A percentile compares a stretch with the other conserved stretches of the same genome.
phyloP scores from a whole-genome alignment of 2,329 filamentous ascomycete species.

The Sporothrix luriei region DNA sequence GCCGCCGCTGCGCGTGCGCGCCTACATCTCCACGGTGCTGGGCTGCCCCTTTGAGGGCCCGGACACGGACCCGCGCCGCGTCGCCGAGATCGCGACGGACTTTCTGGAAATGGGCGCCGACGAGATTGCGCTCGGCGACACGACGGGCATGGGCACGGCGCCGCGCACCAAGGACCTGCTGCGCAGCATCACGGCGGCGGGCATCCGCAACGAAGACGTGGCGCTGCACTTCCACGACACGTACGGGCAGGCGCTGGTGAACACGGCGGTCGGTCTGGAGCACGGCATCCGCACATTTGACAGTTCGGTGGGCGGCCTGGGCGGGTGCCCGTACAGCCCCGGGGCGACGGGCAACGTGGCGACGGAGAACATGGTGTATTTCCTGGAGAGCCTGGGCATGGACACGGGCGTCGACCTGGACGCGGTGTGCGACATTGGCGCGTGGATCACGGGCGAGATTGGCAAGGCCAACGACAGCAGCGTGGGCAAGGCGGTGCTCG shows the following conservation, averaged over 20 bases:
- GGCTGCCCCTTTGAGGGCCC: slow-evolving; percentile 76
- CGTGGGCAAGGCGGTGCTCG: slow-evolving; percentile 64
- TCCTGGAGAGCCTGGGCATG: slow-evolving; percentile 72
- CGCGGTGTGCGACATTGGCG: slow-evolving; percentile 66
- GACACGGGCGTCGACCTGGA: slow-evolving; percentile 72
- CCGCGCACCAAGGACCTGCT: slow-evolving; percentile 67
- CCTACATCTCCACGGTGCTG: slow-evolving; percentile 78
- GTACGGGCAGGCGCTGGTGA: slow-evolving; percentile 82
- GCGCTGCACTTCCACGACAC: slow-evolving; percentile 90
- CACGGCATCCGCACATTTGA: slow-evolving; percentile 80
- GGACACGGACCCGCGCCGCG: slow-evolving; percentile 63
- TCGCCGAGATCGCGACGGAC: slow-evolving; percentile 67
- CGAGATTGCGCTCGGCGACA: slow-evolving; percentile 88
- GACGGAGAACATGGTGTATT: slow-evolving; percentile 82
- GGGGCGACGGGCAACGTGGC: slow-evolving; percentile 85
- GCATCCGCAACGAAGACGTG: slow-evolving; percentile 68
- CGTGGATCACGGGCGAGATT: slow-evolving; percentile 69
- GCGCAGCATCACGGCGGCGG: slow-evolving; percentile 65
- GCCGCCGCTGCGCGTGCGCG: slow-evolving; percentile 70
- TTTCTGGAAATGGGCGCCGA: slow-evolving; percentile 85
- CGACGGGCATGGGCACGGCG: slow-evolving; percentile 87
- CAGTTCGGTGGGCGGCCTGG: slow-evolving; percentile 75
- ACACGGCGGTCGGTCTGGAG: slow-evolving; percentile 74
- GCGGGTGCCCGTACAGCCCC: slow-evolving; percentile 82
- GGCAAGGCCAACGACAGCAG: slow-evolving; percentile 65